Evolutionary conservation across 768 basidiomycete species (phyloP), one percentile per base, ranked within the genome.

Genomic region (Chlorophyllum brunneum): DNA sequence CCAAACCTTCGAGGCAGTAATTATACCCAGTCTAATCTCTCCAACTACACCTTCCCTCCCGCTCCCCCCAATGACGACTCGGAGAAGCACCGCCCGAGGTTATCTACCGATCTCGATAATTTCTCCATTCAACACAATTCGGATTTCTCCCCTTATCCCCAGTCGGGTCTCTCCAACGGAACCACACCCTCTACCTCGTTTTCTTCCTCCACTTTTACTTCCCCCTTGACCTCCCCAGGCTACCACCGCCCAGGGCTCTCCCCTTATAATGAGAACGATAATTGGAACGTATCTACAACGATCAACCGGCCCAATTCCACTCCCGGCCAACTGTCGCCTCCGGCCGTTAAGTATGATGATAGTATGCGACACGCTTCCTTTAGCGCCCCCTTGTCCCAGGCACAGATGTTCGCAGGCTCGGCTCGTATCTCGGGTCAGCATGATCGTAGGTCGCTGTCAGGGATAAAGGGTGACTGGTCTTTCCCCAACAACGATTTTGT

Each of bases 351-450:
- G 63, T 87, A 88, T 73, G 85, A 86, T 70, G 86, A 87, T 65
- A 68, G 68, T 62, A 65, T 84, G 62, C 82, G 85, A 67, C 85
- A 85, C 73, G 70, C 82, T 62, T 83, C 84, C 58, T 81, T 84
- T 70, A 79, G 74, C 69, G 71, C 78, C 46, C 68, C 79, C 56
- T 75, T 79, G 68, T 70, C 77, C 63, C 78, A 77, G 65, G 74
- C 77, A 67, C 80, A 79, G 51, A 79, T 87, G 76, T 87, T 77
- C 66, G 73, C 76, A 65, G 81, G 77, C 66, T 75, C 84, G 63
- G 77, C 81, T 65, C 86, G 86, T 66, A 85, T 87, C 61, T 79
- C 85, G 63, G 82, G 78, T 58, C 85, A 86, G 65, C 77, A 79
- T 62, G 82, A 83, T 73, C 79, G 81, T 63, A 78, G 83, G 67